Base-by-base conservation (phyloP, 2,329 filamentous ascomycete species). In the Bimuria novae-zelandiae region DNA sequence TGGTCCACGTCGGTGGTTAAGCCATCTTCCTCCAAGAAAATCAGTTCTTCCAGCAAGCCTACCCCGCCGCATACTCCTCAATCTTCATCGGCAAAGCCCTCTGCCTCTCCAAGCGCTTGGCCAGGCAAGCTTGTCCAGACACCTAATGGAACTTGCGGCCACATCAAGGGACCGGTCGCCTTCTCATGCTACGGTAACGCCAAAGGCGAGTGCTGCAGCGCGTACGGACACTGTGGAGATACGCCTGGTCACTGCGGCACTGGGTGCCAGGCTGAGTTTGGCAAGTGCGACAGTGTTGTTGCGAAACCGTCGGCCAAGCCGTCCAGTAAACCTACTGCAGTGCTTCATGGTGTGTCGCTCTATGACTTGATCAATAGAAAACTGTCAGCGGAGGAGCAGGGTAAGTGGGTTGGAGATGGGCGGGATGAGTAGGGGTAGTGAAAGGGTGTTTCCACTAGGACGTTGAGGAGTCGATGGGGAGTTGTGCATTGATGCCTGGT, bases 201-300 rank as follows among this genome's bases (percentile, higher is more conserved):
- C 4, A 23, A 54, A 5, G 61, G 62, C 36, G 55, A 59, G n/a
- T 65, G 62, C 49, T 65, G 62, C 52, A 61, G 56, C 2, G 43
- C 52, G 21, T 44, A 39, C 8, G 46, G 46, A 4, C 44, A 39
- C 19, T 56, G 50, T 19, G 50, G 54, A 16, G 30, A 14, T 14
- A 27, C 46, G 12, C 23, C n/a, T 6, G 46, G 7, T 1, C 33
- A 57, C 19, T 55, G 51, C 23, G 49, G 52, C 14, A 35, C 10
- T 2, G 46, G 33, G 1, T 60, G 57, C 40, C 39, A 57, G 11
- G 35, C 48, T 19, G 27, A 33, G 2, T 59, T 50, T 16, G 56
- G 56, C 2, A 56, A 52, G 12, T 59, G 56, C 37, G 14, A 14
- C 23, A 11, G 16, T 27, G 25, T 10, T 27, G 25, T 10, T 27